Percentiles rank a stretch among this genome's conserved stretches.
Evolutionary conservation across 352 stramenopile species (phyloP).

Genomic region (Albugo candida): DNA sequence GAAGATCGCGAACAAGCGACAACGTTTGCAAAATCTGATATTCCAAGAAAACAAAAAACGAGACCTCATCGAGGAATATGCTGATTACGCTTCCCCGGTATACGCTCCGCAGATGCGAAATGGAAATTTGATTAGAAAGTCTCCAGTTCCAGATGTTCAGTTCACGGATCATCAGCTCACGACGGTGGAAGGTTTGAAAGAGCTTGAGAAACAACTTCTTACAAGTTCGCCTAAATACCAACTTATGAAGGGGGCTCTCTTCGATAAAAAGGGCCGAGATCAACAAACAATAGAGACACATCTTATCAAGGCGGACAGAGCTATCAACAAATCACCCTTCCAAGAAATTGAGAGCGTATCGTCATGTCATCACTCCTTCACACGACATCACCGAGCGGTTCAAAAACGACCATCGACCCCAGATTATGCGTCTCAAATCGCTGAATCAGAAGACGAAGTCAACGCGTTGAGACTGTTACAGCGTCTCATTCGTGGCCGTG

Average conservation of each 20-base stretch:
- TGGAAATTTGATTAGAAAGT: conserved; percentile 24
- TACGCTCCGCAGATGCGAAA: conserved; percentile 61
- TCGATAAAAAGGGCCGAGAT: conserved; percentile 34
- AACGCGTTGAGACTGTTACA: conserved; percentile 71
- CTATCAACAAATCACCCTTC: conserved; percentile 56
- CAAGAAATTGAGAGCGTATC: not conserved
- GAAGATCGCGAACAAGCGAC: conserved; percentile 78
- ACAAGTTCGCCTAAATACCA: conserved; percentile 10
- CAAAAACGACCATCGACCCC: conserved; percentile 51
- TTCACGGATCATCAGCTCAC: conserved; percentile 17
- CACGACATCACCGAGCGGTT: not conserved
- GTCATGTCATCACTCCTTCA: not conserved
- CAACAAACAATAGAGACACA: conserved; percentile 53
- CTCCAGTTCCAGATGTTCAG: not conserved
- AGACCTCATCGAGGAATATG: conserved; percentile 83
- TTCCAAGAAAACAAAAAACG: conserved; percentile 13
- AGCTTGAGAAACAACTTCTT: conserved; percentile 1
- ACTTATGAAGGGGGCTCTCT: conserved; percentile 19
- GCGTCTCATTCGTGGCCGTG: conserved; percentile 71
- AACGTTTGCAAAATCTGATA: conserved; percentile 17
- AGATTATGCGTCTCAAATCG: conserved; percentile 22
- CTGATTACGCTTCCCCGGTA: conserved; percentile 57
- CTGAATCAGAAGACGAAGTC: conserved; percentile 8
- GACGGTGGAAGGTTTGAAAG: conserved; percentile 12
- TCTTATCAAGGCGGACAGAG: conserved; percentile 71